These are phyloP conservation scores for Novymonas esmeraldas DNA, from an alignment of 208 protist species.

Conservation along the genomic window DNA sequence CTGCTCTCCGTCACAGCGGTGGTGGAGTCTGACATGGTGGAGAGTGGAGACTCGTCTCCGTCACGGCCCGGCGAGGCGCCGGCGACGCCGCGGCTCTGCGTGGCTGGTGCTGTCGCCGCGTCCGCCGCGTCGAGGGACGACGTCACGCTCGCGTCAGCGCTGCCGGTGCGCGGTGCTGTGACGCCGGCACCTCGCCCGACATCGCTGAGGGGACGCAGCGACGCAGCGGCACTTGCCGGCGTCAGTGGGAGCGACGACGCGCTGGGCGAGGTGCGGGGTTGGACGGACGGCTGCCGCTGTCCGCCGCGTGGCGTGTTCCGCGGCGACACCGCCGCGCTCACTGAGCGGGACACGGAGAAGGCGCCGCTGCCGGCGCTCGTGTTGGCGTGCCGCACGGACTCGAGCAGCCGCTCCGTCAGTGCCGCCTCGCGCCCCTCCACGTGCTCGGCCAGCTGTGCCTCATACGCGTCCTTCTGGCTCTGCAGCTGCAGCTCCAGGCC, in stretches of 20 bases:
- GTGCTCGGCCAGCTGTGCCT: constrained; percentile 25
- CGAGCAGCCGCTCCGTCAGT: constrained; percentile 27
- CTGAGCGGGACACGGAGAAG: neutral
- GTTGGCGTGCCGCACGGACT: constrained; percentile 14
- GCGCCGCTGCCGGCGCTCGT: neutral
- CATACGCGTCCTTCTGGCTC: constrained; percentile 28
- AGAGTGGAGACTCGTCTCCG: neutral
- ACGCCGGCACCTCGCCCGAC: no score
- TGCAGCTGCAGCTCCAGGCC: constrained; percentile 14
- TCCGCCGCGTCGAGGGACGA: neutral
- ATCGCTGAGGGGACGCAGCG: no score
- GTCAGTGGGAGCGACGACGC: neutral
- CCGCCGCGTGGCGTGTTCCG: constrained; percentile 11
- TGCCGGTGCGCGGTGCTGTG: neutral
- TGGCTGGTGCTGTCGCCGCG: neutral
- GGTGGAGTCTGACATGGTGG: constrained; percentile 8
- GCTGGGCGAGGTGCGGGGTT: neutral
- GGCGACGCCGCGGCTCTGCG: neutral
- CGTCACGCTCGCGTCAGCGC: neutral
- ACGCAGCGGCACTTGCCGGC: neutral
- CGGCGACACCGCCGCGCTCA: neutral
- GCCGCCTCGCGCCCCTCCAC: constrained; percentile 17
- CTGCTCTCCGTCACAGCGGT: neutral
- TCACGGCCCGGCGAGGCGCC: neutral
- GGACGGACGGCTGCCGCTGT: neutral